Conservation (phyloP, 495 filamentous ascomycete genomes). For the Annulohypoxylon maeteangense region DNA sequence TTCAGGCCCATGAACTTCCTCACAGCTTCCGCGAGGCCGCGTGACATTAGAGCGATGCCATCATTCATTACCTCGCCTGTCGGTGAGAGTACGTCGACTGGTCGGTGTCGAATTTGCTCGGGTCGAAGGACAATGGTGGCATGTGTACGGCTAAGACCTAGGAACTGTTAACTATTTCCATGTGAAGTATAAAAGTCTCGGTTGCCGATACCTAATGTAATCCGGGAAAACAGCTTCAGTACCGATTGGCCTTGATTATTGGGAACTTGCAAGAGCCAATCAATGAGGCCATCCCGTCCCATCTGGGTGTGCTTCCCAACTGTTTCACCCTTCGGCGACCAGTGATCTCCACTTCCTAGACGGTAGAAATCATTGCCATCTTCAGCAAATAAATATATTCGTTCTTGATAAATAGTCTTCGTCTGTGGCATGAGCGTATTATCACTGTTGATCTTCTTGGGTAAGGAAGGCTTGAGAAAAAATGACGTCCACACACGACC, state of each 20-base stretch:
- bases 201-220: constrained; percentile 51
- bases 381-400: constrained; percentile 59
- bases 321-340: constrained; percentile 44
- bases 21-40: constrained; percentile 67
- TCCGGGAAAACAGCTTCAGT: constrained; percentile 54
- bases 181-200: neutral
- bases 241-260: constrained; percentile 52
- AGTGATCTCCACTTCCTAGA: constrained; percentile 17
- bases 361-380: constrained; percentile 49
- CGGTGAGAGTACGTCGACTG: constrained; percentile 51
- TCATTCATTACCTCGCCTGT: constrained; percentile 76
- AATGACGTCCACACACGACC: constrained; percentile 60
- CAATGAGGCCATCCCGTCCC: constrained; percentile 48
- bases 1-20: constrained; percentile 67
- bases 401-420: constrained; percentile 52
- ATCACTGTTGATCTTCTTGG: constrained; percentile 51
- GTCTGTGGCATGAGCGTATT: constrained; percentile 48
- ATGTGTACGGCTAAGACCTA: constrained; percentile 56
- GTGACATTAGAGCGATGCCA: constrained; percentile 79
- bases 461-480: constrained; percentile 52
- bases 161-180: constrained; percentile 10
- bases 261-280: constrained; percentile 56
- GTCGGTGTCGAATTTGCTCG: constrained; percentile 50
- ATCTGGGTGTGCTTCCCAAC: constrained; percentile 46
- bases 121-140: constrained; percentile 50